Base-by-base conservation (phyloP, 768 basidiomycete species). In the Russula compacta region DNA sequence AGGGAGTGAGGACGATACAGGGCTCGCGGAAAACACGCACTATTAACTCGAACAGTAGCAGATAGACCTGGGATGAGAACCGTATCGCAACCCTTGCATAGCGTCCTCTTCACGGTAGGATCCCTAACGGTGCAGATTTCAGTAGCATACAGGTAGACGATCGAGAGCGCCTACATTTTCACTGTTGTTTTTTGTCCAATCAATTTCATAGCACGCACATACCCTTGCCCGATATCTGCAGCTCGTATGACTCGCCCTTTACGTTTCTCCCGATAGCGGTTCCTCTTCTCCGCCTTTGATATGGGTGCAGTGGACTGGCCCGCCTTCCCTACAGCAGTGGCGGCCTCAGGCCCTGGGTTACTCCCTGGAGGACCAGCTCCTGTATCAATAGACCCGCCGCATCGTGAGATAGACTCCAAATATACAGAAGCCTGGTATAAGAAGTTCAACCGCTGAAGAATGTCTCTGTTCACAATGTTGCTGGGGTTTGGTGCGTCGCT, bases 381-480 rank as follows among this genome's bases (percentile, higher is more conserved):
- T 3, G 40, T 14, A 29, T 35, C n/a, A 4, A 42, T n/a, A 11
- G 44, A 42, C 21, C 11, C 51, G 33, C 35, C 40, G 33, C 17
- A 12, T 54, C 42, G 47, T 35, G 62, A 67, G 51, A 79, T 71
- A 11, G 74, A 74, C 74, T 77, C 60, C 19, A 90, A 75, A 62
- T 84, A 85, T 12, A 81, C 77, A 67, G 86, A 85, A 39, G 89
- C 87, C 73, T 92, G 92, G 69, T 89, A 92, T 39, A 93, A 79
- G 71, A 89, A 93, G 73, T 88, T 92, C 63, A 93, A 79, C 33
- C 91, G 80, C 71, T 93, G 91, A 21, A 91, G 79, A 50, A 88
- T 82, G 68, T 93, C 92, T 33, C 83, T 77, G 70, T 91, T 89
- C 11, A 77, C 67, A 36, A 87, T 77, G 61, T 72, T 80, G 70